Evolutionary conservation across 2,329 filamentous ascomycete genomes (phyloP), one percentile per base, ranked within the genome.

Genomic region (Teratosphaeria gauchensis): DNA sequence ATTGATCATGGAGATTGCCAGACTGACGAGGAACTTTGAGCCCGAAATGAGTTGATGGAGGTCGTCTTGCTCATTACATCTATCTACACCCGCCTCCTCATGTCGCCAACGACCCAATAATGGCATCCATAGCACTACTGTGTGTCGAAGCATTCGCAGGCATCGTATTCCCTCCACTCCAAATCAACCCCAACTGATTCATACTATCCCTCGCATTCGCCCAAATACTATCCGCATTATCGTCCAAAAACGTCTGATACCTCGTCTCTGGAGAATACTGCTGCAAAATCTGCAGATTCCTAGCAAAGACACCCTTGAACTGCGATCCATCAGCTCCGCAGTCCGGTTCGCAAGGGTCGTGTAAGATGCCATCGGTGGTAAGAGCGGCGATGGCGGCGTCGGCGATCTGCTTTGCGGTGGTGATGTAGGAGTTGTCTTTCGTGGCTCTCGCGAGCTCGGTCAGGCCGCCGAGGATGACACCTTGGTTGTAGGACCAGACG

Each of bases 271-370:
- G 80, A 1, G 77, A 78, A 2, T 72, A 80, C 0, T 73, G 66
- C 24, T 86, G 76, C 35, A 90, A 71, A 57, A 81, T 79, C 35
- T 78, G 77, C 21, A 90, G 73, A 66, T 88, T 88, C 21, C 85
- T 79, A 16, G 82, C 77, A 62, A 89, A 88, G 38, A 89, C 77
- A 3, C 87, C 87, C 72, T 90, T 90, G 78, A 90, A 90, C 66
- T 88, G 84, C 42, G 64, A 77, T 0, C 78, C 81, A 58, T 77
- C 74, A 11, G 56, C 68, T 19, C 74, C 75, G 53, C 75, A 77
- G 14, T 70, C 60, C 2, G 68, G 68, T 57, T 74, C 71, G 60
- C 71, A 71, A 0, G 61, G 60, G 48, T 79, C 76, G 57, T 74
- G 72, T 1, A 78, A 63, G 21, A 78, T 69, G 8, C 74, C 74